These are phyloP conservation scores for Chlamydomonas sp. DNA, from an alignment of 139 green algal species.

Conservation along the genomic window DNA sequence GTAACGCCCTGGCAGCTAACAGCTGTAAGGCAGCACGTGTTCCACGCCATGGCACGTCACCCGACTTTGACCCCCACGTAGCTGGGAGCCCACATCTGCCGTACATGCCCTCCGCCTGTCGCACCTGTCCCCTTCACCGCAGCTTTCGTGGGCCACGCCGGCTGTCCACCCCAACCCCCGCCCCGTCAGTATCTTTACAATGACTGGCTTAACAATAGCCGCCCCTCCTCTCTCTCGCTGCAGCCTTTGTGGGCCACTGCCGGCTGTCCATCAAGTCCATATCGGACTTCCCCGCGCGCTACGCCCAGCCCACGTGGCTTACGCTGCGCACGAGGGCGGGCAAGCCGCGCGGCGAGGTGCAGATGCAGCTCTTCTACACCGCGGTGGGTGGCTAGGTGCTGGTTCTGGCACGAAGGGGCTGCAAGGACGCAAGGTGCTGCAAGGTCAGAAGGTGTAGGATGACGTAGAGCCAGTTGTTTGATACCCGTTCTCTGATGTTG, in stretches of 20 bases:
- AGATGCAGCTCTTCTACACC: constrained; percentile 54
- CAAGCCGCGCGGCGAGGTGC: constrained; percentile 28
- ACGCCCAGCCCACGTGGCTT: constrained; percentile 22
- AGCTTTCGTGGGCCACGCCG: constrained; percentile 30
- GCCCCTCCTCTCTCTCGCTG: neutral
- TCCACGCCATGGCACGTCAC: too few relatives aligned
- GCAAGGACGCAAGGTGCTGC: too few relatives aligned
- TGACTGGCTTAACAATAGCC: neutral
- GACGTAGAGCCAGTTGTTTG: neutral
- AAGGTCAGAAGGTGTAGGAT: too few relatives aligned
- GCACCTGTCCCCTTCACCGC: neutral
- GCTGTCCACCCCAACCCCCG: too few relatives aligned
- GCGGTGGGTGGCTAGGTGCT: neutral
- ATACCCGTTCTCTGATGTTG: neutral
- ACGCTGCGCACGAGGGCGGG: constrained; percentile 7
- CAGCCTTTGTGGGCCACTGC: constrained; percentile 21
- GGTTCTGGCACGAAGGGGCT: too few relatives aligned
- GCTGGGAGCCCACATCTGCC: too few relatives aligned
- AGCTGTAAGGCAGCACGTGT: too few relatives aligned
- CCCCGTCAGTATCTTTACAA: neutral
- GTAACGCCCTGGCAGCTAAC: too few relatives aligned
- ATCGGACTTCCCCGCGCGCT: constrained; percentile 34
- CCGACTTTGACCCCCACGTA: too few relatives aligned
- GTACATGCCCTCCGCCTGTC: too few relatives aligned
- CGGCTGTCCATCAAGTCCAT: constrained; percentile 41